Conservation (phyloP, 768 basidiomycete species). For the Butyriboletus loyo region DNA sequence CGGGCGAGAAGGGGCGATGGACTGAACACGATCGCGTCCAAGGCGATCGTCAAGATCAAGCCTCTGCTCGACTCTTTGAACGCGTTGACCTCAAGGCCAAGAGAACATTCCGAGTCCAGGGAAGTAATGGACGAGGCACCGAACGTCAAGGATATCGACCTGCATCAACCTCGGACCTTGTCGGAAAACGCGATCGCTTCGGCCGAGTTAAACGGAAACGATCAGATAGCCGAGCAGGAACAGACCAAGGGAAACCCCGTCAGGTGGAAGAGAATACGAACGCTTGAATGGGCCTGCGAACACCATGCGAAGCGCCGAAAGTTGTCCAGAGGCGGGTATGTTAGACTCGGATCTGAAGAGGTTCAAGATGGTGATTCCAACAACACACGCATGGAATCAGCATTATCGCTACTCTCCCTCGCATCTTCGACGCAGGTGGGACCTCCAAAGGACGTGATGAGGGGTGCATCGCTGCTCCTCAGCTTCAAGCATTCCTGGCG, state of each 20-base stretch:
- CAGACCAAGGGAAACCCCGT: constrained; percentile 3
- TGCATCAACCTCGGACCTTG: neutral
- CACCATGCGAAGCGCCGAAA: constrained; percentile 38
- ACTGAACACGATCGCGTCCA: constrained; percentile 7
- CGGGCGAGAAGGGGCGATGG: neutral
- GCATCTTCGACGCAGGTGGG: constrained; percentile 10
- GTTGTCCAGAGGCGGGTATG: constrained; percentile 16
- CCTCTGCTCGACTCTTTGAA: constrained; percentile 23
- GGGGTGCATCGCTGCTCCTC: constrained; percentile 29
- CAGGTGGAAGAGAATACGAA: constrained; percentile 26
- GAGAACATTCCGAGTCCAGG: neutral
- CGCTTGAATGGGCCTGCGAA: constrained; percentile 47
- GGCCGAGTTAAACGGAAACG: neutral
- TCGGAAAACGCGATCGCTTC: neutral
- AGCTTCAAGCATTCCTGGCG: constrained; percentile 28
- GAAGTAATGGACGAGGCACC: neutral
- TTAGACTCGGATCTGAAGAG: constrained; percentile 19
- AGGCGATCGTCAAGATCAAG: constrained; percentile 19
- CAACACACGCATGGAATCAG: constrained; percentile 21
- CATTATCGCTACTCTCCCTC: constrained; percentile 31
- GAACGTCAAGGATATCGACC: constrained; percentile 1
- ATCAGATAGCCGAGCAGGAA: constrained; percentile 4
- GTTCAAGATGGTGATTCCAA: constrained; percentile 4
- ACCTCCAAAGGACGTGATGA: constrained; percentile 23
- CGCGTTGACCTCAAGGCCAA: constrained; percentile 8